Conservation (phyloP, 352 stramenopile genomes). For the Aphanomyces euteiches region DNA sequence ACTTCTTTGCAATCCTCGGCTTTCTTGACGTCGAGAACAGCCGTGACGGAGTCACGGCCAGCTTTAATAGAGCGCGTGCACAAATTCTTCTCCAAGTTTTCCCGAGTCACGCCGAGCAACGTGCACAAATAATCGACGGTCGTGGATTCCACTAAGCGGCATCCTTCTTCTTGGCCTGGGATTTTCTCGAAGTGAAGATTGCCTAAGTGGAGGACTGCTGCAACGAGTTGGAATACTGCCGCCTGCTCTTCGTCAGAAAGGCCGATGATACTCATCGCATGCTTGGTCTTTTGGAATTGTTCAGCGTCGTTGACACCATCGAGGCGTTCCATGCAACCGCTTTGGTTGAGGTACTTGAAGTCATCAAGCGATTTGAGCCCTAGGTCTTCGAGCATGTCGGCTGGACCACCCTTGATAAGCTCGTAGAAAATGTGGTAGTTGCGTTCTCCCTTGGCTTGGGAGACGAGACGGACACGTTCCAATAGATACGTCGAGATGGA, state of each 20-base stretch:
- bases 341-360: conserved; percentile 86
- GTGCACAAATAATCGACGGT: conserved; percentile 35
- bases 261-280: conserved; percentile 81
- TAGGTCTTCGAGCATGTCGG: conserved; percentile 49
- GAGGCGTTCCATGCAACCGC: conserved; percentile 61
- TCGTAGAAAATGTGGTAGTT: conserved; percentile 99
- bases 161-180: conserved; percentile 3
- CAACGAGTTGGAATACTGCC: conserved; percentile 77
- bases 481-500: conserved; percentile 92
- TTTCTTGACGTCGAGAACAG: conserved; percentile 31
- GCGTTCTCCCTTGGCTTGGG: conserved; percentile 90
- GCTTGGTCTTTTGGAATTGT: conserved; percentile 66
- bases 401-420: conserved; percentile 74
- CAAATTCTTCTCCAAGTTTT: conserved; percentile 61
- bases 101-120: conserved; percentile 18
- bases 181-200: conserved; percentile 79
- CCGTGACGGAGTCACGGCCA: conserved; percentile 48
- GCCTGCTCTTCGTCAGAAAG: conserved; percentile 73
- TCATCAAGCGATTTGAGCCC: conserved; percentile 44
- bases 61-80: conserved; percentile 67
- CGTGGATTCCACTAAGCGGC: conserved; percentile 56
- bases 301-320: conserved; percentile 75
- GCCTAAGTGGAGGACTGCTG: conserved; percentile 81
- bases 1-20: conserved; percentile 33
- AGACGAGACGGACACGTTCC: conserved; percentile 93